Evolutionary conservation across 768 basidiomycete genomes (phyloP), one percentile per base, ranked within the genome.

Genomic region (Coprinellus aureogranulatus): DNA sequence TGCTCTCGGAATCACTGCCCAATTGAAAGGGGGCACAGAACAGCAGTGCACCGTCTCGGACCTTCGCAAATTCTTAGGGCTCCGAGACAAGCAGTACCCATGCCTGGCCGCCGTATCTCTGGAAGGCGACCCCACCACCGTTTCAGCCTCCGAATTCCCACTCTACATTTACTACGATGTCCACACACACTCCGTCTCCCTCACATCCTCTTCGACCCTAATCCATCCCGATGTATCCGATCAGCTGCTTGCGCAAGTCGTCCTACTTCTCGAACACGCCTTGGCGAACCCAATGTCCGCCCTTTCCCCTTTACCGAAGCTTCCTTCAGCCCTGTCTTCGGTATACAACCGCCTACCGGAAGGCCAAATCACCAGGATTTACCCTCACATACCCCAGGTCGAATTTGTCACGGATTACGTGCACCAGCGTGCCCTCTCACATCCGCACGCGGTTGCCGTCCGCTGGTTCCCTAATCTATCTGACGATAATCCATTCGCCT

Each of bases 361-460:
- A 22, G 62, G 64, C n/a, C 46, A 46, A 31, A 61, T 71, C 23
- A 50, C 57, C 14, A n/a, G 47, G 11, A 60, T 58, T 26, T 72
- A 72, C 50, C 58, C 66, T 12, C 69, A 66, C 54, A 20, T 68
- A 10, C 45, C 53, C 0, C 55, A 57, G 6, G 64, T 69, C 42
- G 44, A 31, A n/a, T 67, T 68, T 28, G 68, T 63, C n/a, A 70
- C 68, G 10, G 70, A 74, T 50, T 71, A 71, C 58, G 66, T 74
- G 40, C 25, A 62, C 6, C 42, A 40, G 34, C 63, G 65, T n/a
- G 67, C 70, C 16, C 27, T 59, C 23, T 61, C 65, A 9, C 59
- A 64, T 53, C 71, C 71, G 3, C 27, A 60, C 28, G 58, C 61
- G 0, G 63, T 59, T 9, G 71, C 72, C 11, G 63, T 74, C 41